Evolutionary conservation across 805 yeast genomes (phyloP), one percentile per base, ranked within the genome.

Genomic region (Cephaloascus albidus): DNA sequence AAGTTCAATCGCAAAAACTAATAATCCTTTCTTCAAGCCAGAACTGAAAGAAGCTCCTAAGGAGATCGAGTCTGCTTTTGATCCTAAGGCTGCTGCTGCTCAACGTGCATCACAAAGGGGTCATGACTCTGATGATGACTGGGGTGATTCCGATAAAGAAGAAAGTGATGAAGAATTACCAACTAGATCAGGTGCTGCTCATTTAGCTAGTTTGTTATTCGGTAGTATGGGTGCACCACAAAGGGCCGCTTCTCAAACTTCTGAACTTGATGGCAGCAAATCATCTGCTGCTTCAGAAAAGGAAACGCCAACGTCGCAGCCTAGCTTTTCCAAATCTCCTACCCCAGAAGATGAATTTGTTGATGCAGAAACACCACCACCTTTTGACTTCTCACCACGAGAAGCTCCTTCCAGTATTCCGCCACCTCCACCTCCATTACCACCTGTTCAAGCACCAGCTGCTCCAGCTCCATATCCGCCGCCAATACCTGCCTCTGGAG

Each of bases 101-200:
- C 89, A 83, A 57, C 68, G 93, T 57, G 76, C 73, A 20, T 75
- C 85, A 5, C 90, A 84, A 54, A 68, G 89, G 57, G 81, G 81
- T 3, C 50, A 62, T 33, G 60, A 61, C 6, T 58, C 53, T 20
- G 65, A 60, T 32, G 65, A 61, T 38, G 78, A 62, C 40, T 72
- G 72, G 61, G 76, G 76, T 43, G 76, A 72, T 38, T 60, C 23
- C 52, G 58, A 40, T 55, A 63, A 57, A 19, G 68, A 61, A 16
- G 57, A 54, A 36, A 63, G 63, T 12, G 74, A 72, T 12, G 76
- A 71, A 38, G 79, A 73, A 37, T 39, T 68, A 48, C 51, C 77
- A 58, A 65, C 70, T 40, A 57, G 70, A 37, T 69, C 71, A 0
- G 78, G 76, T 33, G 79, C 78, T 33, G 78, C 78, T 2, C 73